Evolutionary conservation across 2,329 filamentous ascomycete species (phyloP).

Genomic region (Aspergillus udagawae): DNA sequence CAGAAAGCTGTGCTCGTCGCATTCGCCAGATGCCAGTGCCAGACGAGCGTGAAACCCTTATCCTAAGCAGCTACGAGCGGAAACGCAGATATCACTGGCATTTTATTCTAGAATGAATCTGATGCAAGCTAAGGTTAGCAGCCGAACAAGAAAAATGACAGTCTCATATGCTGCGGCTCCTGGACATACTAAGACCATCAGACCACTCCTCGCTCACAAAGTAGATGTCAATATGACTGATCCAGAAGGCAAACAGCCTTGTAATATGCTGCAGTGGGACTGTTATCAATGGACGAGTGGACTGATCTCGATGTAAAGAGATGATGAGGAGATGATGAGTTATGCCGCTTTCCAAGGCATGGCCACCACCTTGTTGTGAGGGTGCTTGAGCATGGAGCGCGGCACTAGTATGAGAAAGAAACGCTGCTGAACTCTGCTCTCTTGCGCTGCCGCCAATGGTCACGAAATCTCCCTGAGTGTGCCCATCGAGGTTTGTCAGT

Average conservation of each 20-base stretch:
- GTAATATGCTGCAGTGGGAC: neutral
- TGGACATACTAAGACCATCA: neutral
- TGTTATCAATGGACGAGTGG: neutral
- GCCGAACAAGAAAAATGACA: neutral
- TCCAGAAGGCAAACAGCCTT: neutral
- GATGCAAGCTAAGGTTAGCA: neutral
- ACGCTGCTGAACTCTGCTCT: neutral
- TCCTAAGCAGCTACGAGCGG: neutral
- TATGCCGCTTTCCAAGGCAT: neutral
- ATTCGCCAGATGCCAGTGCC: neutral
- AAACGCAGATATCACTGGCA: neutral
- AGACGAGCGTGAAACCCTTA: neutral
- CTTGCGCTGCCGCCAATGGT: neutral
- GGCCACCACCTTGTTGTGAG: neutral
- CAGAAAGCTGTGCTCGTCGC: neutral
- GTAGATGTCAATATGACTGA: neutral
- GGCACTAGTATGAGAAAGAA: neutral
- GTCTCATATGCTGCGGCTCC: neutral
- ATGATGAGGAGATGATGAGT: neutral
- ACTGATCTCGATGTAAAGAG: neutral
- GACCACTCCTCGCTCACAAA: neutral
- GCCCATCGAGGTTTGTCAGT: neutral
- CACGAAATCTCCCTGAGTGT: neutral
- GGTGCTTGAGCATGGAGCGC: neutral
- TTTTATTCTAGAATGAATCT: neutral